Percentiles rank a stretch among this genome's conserved stretches.
phyloP scores from a whole-genome alignment of 75 land plant species.

The Sequoia sempervirens region DNA sequence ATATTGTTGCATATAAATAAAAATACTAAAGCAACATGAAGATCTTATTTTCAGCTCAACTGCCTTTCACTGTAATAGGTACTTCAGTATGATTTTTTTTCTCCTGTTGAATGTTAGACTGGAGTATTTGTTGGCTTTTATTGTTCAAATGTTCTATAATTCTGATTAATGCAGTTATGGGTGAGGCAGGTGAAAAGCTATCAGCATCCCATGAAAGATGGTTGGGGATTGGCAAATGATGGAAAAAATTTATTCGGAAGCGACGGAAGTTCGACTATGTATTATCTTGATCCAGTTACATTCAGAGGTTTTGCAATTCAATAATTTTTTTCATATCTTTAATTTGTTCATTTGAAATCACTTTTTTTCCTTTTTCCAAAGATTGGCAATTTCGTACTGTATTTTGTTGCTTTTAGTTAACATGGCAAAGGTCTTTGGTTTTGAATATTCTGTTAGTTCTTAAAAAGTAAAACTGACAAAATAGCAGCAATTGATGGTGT shows the following conservation, averaged over 20 bases:
- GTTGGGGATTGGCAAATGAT: conserved; percentile 95
- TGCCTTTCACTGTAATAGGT: background rate
- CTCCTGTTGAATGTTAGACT: background rate
- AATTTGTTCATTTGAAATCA: background rate
- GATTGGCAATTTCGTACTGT: background rate
- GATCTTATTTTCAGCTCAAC: background rate
- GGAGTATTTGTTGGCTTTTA: background rate
- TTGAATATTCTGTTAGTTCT: background rate
- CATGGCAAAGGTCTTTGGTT: conserved; percentile 3
- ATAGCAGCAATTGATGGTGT: background rate
- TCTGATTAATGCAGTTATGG: background rate
- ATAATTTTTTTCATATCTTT: background rate
- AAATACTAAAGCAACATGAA: background rate
- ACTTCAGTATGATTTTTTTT: background rate
- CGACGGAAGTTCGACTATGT: conserved; percentile 85
- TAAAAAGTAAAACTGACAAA: background rate
- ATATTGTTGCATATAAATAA: background rate
- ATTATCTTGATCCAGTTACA: conserved; percentile 65
- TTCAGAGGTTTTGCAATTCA: conserved; percentile 48
- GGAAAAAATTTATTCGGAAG: conserved; percentile 80
- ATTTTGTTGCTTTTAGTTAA: background rate
- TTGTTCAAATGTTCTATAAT: background rate
- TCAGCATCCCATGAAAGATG: conserved; percentile 87
- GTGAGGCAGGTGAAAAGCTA: conserved; percentile 47
- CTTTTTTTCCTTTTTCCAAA: background rate